Evolutionary conservation across 495 filamentous ascomycete species (phyloP), one percentile per base, ranked within the genome.

Genomic region (Lasiosphaeris hirsuta): DNA sequence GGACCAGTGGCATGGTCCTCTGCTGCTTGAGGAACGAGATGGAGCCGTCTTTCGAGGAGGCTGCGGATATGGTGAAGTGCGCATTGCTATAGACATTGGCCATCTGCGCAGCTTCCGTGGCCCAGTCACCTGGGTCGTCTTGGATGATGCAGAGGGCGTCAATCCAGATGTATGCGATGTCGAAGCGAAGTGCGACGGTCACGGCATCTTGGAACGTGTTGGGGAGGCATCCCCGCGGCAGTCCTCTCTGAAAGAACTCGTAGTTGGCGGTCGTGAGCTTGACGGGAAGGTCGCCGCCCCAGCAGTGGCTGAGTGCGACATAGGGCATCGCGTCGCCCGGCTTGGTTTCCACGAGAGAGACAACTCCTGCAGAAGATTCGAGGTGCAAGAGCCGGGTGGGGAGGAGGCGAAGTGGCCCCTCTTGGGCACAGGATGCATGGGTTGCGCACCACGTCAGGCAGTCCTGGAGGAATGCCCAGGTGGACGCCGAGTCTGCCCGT

Each of bases 191-290:
- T 45, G 42, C n/a, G 17, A 45, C 42, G 10, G 17, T 19, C 10
- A 14, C 42, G 42, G 42, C 42, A 45, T 45, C 42, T 45, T 45
- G 42, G 42, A 45, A 45, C 42, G 42, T 45, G 42, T 45, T 45
- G 42, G 42, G 42, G 9, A 45, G 42, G 42, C 9, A 45, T 45
- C 10, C 42, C 42, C 42, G 17, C 42, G 42, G 42, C 42, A 45
- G 42, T 45, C 42, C 42, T n/a, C 42, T 45, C 42, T 18, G 42
- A 1, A 45, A 19, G 17, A 9, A 19, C 42, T 45, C 10, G 42
- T 45, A 45, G 42, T 18, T 45, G 42, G 42, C 42, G 7, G 42
- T 45, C 17, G 42, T 45, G 17, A 45, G 42, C 42, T 45, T 45
- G 42, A 45, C 42, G 42, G 42, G 42, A 45, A 45, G 42, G 42